These are phyloP conservation scores for Calonectria ilicicola DNA, from an alignment of 2,329 filamentous ascomycete species.

Conservation along the genomic window DNA sequence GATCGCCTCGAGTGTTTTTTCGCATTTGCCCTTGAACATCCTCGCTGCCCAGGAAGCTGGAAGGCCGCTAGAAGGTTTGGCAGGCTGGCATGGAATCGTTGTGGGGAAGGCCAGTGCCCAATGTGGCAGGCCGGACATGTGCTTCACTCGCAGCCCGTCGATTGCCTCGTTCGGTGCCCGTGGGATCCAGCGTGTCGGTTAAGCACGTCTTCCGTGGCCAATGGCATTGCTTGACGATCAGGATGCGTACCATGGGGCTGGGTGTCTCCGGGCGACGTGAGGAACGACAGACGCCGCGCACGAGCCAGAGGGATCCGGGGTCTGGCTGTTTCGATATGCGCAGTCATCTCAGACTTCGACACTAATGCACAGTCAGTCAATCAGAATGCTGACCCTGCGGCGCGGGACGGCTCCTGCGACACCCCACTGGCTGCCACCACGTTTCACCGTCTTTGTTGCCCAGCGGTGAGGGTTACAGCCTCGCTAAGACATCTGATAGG, in stretches of 20 bases:
- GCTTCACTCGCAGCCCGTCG: neutral
- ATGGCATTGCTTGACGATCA: neutral
- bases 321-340: neutral
- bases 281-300: neutral
- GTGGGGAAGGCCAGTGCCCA: neutral
- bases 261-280: slow-evolving; percentile 1
- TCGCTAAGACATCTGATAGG: slow-evolving; percentile 5
- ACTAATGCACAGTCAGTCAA: slow-evolving; percentile 5
- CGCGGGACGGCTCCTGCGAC: neutral
- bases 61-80: slow-evolving; percentile 9
- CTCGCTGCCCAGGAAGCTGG: neutral
- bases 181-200: slow-evolving; percentile 3
- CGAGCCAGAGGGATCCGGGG: neutral
- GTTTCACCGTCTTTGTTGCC: slow-evolving; percentile 8
- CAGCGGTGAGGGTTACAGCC: neutral
- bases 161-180: neutral
- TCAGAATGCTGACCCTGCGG: neutral
- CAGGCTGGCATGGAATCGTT: neutral
- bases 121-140: neutral
- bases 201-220: neutral
- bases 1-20: neutral
- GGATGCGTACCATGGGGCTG: neutral
- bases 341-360: neutral
- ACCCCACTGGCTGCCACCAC: neutral
- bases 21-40: neutral